phyloP scores from a whole-genome alignment of 2,329 filamentous ascomycete genomes.

The Lasiodiplodia sp. region DNA sequence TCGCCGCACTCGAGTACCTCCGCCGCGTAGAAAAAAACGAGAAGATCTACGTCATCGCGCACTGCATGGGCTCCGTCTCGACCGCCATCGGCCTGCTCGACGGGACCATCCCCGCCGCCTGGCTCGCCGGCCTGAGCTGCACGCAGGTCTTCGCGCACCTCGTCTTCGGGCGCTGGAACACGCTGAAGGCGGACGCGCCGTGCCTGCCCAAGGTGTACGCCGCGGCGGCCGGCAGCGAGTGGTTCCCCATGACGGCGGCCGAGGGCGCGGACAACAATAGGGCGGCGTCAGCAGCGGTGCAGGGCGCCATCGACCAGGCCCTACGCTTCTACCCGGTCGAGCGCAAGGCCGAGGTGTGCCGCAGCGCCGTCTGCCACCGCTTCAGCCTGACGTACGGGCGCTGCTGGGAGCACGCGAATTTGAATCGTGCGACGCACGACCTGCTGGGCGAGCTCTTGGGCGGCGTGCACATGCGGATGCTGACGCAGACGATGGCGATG shows the following conservation, averaged over 20 bases:
- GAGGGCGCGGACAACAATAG: neutral
- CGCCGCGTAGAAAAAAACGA: constrained; percentile 44
- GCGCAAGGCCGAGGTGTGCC: constrained; percentile 63
- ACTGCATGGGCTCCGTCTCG: constrained; percentile 71
- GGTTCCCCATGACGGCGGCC: constrained; percentile 1
- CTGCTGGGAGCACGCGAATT: constrained; percentile 69
- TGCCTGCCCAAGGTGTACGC: constrained; percentile 25
- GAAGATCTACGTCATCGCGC: constrained; percentile 64
- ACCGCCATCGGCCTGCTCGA: constrained; percentile 66
- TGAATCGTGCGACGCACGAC: constrained; percentile 70
- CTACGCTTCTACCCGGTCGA: constrained; percentile 65
- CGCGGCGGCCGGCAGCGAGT: neutral
- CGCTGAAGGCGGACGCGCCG: constrained; percentile 55
- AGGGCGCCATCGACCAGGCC: constrained; percentile 47
- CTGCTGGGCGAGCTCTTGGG: constrained; percentile 69
- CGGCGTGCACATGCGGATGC: constrained; percentile 66
- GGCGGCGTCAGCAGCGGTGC: neutral
- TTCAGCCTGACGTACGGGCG: constrained; percentile 66
- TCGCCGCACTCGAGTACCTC: constrained; percentile 63
- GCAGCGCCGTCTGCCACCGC: constrained; percentile 68
- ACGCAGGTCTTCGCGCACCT: constrained; percentile 72
- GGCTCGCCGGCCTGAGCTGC: constrained; percentile 65
- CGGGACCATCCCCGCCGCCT: constrained; percentile 64
- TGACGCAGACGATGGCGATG: constrained; percentile 65
- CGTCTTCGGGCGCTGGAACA: constrained; percentile 64